Evolutionary conservation across 2,329 filamentous ascomycete genomes (phyloP), one percentile per base, ranked within the genome.

Genomic region (Aureobasidium vineae): DNA sequence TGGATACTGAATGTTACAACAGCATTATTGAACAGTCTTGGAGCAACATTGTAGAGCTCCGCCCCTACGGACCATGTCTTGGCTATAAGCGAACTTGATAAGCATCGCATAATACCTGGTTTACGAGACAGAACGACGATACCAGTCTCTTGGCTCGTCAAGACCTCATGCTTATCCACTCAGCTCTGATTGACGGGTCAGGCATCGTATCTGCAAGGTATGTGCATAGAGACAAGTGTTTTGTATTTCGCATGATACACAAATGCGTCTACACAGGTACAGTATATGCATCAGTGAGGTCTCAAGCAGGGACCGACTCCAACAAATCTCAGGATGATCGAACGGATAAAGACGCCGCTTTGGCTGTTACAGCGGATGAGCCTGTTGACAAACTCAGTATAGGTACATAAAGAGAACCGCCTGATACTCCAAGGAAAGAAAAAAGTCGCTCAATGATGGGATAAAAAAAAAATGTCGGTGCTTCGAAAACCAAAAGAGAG

Each of bases 371-470:
- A 31, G 15, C 15, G 47, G 26, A 38, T 40, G 45, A 63, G 59
- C 59, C 59, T 63, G 59, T 63, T 40, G 19, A 40, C 11, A 23
- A 50, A 40, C 45, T 38, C 59, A 63, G 45, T 63, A 52, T 40
- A 21, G 15, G 59, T 49, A 49, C 57, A 59, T 45, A 28, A 38
- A 23, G 5, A 41, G 16, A 61, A 49, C 19, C 31, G 31, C 49
- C 57, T 49, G 57, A 49, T n/a, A 61, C 47, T 61, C 26, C 31
- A 26, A 40, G 38, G 53, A 56, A 56, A 28, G 21, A 19, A 54
- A 64, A 33, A 64, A 13, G 54, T 64, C 61, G 61, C 61, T 64
- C 49, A 13, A 64, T 64, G 61, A 49, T 43, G 38, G 6, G 16
- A 54, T 11, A 31, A 8, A 49, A 61, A 49, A 61, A 31, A 49